These are phyloP conservation scores for Nepenthes alata DNA, from an alignment of 179 eudicot genomes.

Conservation along the genomic window DNA sequence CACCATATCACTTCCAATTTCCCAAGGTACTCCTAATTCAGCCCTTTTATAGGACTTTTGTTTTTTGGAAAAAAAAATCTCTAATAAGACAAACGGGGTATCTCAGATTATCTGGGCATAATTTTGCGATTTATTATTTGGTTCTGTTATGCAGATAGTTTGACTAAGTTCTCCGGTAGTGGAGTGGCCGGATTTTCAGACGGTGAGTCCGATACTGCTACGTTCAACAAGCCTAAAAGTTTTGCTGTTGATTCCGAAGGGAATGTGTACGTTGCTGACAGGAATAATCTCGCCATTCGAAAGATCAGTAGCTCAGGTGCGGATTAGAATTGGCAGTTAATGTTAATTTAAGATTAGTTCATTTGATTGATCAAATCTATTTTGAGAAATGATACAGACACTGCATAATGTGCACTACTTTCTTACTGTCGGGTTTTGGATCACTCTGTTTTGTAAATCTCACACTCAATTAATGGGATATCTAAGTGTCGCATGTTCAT, in stretches of 20 bases:
- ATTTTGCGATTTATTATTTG: background rate
- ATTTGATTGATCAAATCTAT: background rate
- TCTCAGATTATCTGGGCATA: background rate
- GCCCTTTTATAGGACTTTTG: background rate
- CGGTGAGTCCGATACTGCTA: slow-evolving; percentile 46
- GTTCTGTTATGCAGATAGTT: slow-evolving; percentile 24
- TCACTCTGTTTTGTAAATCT: too few species aligned
- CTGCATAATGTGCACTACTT: too few species aligned
- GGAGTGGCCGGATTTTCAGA: slow-evolving; percentile 31
- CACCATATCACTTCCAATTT: slow-evolving; percentile 27
- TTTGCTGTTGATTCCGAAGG: slow-evolving; percentile 63
- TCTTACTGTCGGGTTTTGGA: too few species aligned
- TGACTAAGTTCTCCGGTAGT: slow-evolving; percentile 35
- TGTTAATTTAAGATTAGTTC: background rate
- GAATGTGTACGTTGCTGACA: slow-evolving; percentile 63
- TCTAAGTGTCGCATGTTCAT: too few species aligned
- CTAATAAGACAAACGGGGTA: background rate
- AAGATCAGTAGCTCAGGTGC: slow-evolving; percentile 66
- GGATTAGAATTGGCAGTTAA: background rate
- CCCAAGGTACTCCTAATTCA: slow-evolving; percentile 24
- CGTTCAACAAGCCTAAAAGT: slow-evolving; percentile 48
- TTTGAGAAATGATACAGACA: too few species aligned
- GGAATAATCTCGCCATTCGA: slow-evolving; percentile 39
- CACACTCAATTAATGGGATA: too few species aligned
- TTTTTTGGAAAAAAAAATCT: background rate